phyloP scores from a whole-genome alignment of 352 stramenopile genomes.

The Phytophthora citrophthora region DNA sequence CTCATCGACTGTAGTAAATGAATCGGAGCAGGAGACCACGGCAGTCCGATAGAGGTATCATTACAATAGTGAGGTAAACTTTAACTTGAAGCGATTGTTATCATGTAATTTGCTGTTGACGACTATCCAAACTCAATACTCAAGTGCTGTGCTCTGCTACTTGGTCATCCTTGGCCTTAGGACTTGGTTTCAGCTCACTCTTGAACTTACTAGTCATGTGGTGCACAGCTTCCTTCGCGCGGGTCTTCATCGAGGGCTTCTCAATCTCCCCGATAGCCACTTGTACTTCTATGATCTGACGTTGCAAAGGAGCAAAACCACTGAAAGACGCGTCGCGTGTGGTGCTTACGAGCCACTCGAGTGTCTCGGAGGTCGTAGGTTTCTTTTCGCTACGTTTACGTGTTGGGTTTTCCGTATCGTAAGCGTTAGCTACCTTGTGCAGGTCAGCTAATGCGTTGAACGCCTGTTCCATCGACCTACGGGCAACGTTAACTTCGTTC shows the following conservation, averaged over 20 bases:
- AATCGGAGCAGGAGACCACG: slow-evolving; percentile 20
- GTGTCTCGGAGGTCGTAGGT: slow-evolving; percentile 24
- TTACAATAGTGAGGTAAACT: slow-evolving; percentile 19
- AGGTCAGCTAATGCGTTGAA: slow-evolving; percentile 37
- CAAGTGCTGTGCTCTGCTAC: slow-evolving; percentile 3
- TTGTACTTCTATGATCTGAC: slow-evolving; percentile 26
- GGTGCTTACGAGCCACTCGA: slow-evolving; percentile 39
- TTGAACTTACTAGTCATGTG: slow-evolving; percentile 28
- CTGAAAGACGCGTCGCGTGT: slow-evolving; percentile 34
- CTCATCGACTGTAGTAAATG: background rate
- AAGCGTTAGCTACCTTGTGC: slow-evolving; percentile 36
- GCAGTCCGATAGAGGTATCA: slow-evolving; percentile 25
- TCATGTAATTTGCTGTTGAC: background rate
- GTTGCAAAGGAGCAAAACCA: slow-evolving; percentile 28
- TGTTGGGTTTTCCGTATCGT: slow-evolving; percentile 23
- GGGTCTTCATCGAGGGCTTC: slow-evolving; percentile 29
- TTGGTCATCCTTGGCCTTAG: slow-evolving; percentile 5
- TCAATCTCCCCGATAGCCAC: slow-evolving; percentile 11
- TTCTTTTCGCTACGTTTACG: slow-evolving; percentile 28
- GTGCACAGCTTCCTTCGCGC: slow-evolving; percentile 33
- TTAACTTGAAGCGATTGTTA: slow-evolving; percentile 14
- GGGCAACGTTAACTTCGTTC: slow-evolving; percentile 12
- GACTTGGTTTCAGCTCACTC: slow-evolving; percentile 18
- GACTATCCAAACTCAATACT: background rate
- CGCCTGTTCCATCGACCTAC: slow-evolving; percentile 34